Percentiles rank a stretch among this genome's conserved stretches.
These are phyloP conservation scores for Thelonectria olida DNA, from an alignment of 2,329 filamentous ascomycete genomes.

Conservation along the genomic window DNA sequence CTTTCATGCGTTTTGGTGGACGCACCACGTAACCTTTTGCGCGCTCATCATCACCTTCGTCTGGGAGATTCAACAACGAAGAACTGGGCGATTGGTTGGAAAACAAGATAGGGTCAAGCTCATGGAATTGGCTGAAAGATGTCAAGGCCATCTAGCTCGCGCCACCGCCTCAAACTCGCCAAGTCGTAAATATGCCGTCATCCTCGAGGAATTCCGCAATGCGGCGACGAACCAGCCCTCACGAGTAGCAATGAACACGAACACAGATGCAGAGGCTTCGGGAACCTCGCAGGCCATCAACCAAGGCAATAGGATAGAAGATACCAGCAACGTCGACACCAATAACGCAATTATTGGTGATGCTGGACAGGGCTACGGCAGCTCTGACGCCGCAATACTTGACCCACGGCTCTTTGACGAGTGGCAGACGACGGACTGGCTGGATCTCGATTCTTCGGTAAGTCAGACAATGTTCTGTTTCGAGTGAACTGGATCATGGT, in stretches of 20 bases:
- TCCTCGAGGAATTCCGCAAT: conserved; percentile 27
- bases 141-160: conserved; percentile 28
- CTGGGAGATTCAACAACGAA: conserved; percentile 50
- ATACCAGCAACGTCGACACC: neutral
- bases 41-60: conserved; percentile 64
- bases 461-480: neutral
- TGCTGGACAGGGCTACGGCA: neutral
- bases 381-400: neutral
- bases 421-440: conserved; percentile 31
- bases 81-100: conserved; percentile 20
- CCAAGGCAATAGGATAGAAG: neutral
- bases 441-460: conserved; percentile 31
- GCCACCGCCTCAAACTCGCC: conserved; percentile 32
- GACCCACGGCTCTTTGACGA: conserved; percentile 23
- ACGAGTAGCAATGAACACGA: neutral
- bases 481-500: neutral
- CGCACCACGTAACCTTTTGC: conserved; percentile 63
- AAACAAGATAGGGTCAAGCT: conserved; percentile 26
- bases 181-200: conserved; percentile 30
- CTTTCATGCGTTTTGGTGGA: conserved; percentile 63
- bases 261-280: neutral
- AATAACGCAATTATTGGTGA: neutral
- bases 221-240: conserved; percentile 5
- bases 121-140: conserved; percentile 37
- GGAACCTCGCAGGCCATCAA: neutral